Percentiles rank a stretch among this genome's conserved stretches.
These are phyloP conservation scores for Neonothopanus nambi DNA, from an alignment of 1,284 basidiomycete species.

Conservation along the genomic window DNA sequence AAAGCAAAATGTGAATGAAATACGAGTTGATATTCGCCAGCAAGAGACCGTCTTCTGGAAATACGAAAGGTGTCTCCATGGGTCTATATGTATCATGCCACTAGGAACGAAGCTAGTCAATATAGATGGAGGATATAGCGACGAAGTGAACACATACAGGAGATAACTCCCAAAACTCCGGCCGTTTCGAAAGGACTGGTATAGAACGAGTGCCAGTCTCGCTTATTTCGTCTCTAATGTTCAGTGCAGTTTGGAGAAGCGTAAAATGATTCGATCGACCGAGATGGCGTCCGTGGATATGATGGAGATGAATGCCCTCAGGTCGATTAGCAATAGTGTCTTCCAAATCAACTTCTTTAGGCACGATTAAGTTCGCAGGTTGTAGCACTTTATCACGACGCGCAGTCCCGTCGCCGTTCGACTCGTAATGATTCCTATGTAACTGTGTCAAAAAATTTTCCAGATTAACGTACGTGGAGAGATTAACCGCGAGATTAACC, in stretches of 20 bases:
- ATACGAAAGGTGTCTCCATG: constrained; percentile 19
- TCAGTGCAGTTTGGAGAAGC: constrained; percentile 9
- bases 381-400: too few species aligned
- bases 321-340: too few species aligned
- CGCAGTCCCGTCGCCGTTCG: background rate
- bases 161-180: too few species aligned
- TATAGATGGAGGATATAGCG: background rate
- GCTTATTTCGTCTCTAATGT: too few species aligned
- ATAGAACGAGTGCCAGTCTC: too few species aligned
- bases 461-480: background rate
- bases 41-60: constrained; percentile 38
- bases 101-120: background rate
- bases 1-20: constrained; percentile 47
- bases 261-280: constrained; percentile 7
- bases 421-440: too few species aligned
- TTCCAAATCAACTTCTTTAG: too few species aligned
- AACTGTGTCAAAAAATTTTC: too few species aligned
- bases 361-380: too few species aligned
- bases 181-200: constrained; percentile 1
- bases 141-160: constrained; percentile 1
- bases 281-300: too few species aligned
- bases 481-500: constrained; percentile 10
- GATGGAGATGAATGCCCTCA: background rate
- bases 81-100: constrained; percentile 1
- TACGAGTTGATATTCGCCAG: constrained; percentile 44